Percentiles rank a stretch among this genome's conserved stretches.
Evolutionary conservation across 139 green algal genomes (phyloP).

Genomic region (Ostreobium quekettii): DNA sequence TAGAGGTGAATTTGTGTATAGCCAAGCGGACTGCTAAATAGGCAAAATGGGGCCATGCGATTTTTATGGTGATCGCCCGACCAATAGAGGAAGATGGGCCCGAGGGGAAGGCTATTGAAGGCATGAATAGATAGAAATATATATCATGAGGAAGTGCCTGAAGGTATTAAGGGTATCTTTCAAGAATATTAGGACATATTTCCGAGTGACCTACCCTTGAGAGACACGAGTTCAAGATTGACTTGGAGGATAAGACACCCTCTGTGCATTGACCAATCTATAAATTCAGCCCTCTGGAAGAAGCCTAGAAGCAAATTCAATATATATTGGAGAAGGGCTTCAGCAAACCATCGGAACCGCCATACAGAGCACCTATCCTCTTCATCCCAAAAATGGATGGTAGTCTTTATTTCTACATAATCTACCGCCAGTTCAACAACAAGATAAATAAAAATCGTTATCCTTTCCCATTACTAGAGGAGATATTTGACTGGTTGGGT

Average conservation of each 20-base stretch:
- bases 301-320: neutral
- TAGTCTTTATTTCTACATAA: constrained; percentile 35
- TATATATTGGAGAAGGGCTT: constrained; percentile 5
- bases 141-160: neutral
- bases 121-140: neutral
- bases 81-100: no score
- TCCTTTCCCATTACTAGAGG: constrained; percentile 17
- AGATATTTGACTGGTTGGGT: constrained; percentile 19
- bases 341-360: constrained; percentile 18
- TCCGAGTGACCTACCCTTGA: neutral
- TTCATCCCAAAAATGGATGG: constrained; percentile 46
- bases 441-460: constrained; percentile 21
- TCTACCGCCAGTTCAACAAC: constrained; percentile 26
- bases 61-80: no score
- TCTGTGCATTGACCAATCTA: neutral
- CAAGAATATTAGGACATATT: neutral
- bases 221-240: neutral
- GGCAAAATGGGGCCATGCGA: no score
- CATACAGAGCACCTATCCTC: constrained; percentile 32
- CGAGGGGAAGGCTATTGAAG: neutral
- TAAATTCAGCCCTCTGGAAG: neutral
- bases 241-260: neutral
- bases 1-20: no score
- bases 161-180: neutral
- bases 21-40: no score